phyloP scores from a whole-genome alignment of 2,329 filamentous ascomycete genomes.

The Monosporascus sp. region DNA sequence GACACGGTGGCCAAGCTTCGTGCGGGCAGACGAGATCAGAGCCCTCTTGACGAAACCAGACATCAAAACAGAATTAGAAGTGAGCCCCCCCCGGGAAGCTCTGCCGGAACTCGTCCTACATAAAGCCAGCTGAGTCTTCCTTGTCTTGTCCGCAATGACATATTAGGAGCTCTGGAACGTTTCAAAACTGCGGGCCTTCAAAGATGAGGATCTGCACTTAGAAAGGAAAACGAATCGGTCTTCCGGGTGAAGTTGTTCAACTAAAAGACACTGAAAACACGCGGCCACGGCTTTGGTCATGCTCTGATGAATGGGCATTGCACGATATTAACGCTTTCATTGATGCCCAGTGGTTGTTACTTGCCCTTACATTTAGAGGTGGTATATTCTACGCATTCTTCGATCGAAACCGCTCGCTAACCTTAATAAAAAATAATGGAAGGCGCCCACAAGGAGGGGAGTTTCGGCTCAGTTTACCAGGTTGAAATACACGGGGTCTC shows the following conservation, averaged over 20 bases:
- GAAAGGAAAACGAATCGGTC: not conserved
- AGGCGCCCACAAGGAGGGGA: not conserved
- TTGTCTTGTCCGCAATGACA: not conserved
- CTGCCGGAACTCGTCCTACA: not conserved
- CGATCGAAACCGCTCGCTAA: not conserved
- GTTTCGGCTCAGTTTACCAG: slow-evolving; percentile 3
- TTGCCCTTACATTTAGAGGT: slow-evolving; percentile 1
- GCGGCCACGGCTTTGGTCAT: not conserved
- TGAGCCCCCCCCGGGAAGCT: not conserved
- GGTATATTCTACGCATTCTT: not conserved
- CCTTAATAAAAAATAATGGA: not conserved
- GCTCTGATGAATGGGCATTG: not conserved
- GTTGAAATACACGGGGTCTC: slow-evolving; percentile 2
- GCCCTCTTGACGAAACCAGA: not conserved
- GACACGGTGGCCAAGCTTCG: not conserved
- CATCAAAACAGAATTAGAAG: not conserved
- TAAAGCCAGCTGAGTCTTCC: not conserved
- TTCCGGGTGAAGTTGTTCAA: not conserved
- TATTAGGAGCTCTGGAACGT: not conserved
- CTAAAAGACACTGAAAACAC: not conserved
- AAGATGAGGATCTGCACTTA: slow-evolving; percentile 1
- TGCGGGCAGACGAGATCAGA: not conserved
- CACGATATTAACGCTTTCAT: not conserved
- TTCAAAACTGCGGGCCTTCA: not conserved
- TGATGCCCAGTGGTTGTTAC: slow-evolving; percentile 1